These are phyloP conservation scores for Helicocarpus griseus DNA, from an alignment of 2,329 filamentous ascomycete genomes.

Conservation along the genomic window DNA sequence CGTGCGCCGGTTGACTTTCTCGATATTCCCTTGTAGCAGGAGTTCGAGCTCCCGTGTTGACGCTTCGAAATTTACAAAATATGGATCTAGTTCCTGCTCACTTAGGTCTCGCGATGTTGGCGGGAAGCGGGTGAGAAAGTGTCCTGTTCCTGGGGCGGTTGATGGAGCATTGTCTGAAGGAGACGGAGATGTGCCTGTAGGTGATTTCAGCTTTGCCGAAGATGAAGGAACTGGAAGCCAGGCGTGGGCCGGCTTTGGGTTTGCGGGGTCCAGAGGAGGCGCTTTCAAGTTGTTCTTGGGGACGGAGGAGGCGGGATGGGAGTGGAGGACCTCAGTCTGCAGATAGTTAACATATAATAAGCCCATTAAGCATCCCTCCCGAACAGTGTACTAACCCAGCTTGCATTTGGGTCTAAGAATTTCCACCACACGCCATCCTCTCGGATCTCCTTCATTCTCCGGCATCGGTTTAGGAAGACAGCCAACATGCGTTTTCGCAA, in stretches of 20 bases:
- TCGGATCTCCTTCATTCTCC: slow-evolving; percentile 81
- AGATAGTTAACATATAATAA: no score
- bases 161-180: slow-evolving; percentile 45
- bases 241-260: slow-evolving; percentile 74
- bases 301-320: slow-evolving; percentile 79
- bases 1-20: slow-evolving; percentile 88
- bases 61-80: slow-evolving; percentile 87
- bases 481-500: slow-evolving; percentile 92
- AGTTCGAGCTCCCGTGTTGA: slow-evolving; percentile 87
- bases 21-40: slow-evolving; percentile 83
- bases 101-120: slow-evolving; percentile 64
- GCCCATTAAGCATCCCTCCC: no score
- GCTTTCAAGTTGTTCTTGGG: slow-evolving; percentile 92
- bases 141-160: slow-evolving; percentile 33
- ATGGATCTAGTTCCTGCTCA: slow-evolving; percentile 88
- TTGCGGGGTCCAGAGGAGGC: slow-evolving; percentile 90
- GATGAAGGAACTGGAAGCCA: slow-evolving; percentile 78
- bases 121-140: slow-evolving; percentile 71
- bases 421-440: slow-evolving; percentile 96
- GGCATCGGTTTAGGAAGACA: slow-evolving; percentile 88
- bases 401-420: slow-evolving; percentile 94
- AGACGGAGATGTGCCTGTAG: slow-evolving; percentile 27
- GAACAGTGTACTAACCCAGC: slow-evolving; percentile 61
- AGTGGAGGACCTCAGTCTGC: slow-evolving; percentile 88
- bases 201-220: slow-evolving; percentile 72